Base-by-base conservation (phyloP, 2,329 filamentous ascomycete genomes). In the Leptographium wingfieldii region DNA sequence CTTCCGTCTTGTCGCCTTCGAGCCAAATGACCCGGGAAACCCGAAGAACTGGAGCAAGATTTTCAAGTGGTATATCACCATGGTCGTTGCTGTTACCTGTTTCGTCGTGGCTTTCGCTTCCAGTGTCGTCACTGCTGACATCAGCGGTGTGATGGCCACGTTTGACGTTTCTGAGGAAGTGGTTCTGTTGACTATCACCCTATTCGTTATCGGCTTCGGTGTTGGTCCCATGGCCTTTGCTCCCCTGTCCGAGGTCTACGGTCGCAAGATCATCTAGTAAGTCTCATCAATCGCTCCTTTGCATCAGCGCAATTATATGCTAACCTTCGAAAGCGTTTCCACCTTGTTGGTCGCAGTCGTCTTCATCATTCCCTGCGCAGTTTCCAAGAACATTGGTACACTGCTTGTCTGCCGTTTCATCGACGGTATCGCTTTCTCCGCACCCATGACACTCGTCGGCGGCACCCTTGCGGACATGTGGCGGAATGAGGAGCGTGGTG, bases 401-500 rank as follows among this genome's bases (percentile, higher is more conserved):
- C 79, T 95, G 9, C 76, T 95, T 6, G 84, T 90, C 31, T 90
- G 85, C 68, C 83, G 90, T 63, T 76, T 84, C 54, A 88, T 95
- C 61, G 89, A 90, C 63, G 90, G 90, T 54, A 89, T 94, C 60
- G 87, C 87, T 6, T 92, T 92, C 69, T 91, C 86, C 12, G 89
- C 89, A 0, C 89, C 90, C 2, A 92, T 95, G 86, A 92, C 89
- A 0, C 78, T 94, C 1, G 89, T 92, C 10, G 90, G 89, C 52
- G 90, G 90, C 10, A 92, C 88, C 0, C 73, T 95, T 6, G 87
- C 89, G 12, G 90, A 95, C 73, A 72, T 94, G n/a, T 95, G 88
- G 88, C 83, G 75, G 61, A 89, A 85, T 57, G 89, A 94, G 69
- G 89, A 95, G 72, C 81, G 90, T 58, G 90, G 89, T 67, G 86